These are phyloP conservation scores for Peribolospora kevripleyi DNA, from an alignment of 768 basidiomycete genomes.

Conservation along the genomic window DNA sequence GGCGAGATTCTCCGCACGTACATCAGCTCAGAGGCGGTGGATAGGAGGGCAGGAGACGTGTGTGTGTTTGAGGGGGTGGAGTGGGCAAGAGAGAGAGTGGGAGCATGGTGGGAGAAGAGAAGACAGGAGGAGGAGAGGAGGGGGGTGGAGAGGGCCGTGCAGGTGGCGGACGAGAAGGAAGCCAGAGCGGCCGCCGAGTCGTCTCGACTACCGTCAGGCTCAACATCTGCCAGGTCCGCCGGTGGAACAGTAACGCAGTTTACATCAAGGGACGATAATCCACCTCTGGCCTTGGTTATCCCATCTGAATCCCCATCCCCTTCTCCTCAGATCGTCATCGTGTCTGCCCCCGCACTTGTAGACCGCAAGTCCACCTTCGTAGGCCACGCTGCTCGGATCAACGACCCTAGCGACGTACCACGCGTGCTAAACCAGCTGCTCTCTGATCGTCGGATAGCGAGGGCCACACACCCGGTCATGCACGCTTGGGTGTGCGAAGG, in stretches of 20 bases:
- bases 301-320: no score
- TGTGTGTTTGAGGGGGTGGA: constrained; percentile 74
- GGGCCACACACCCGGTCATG: neutral
- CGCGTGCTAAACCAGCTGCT: neutral
- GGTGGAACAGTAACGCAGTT: no score
- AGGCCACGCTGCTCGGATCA: neutral
- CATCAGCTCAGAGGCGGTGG: constrained; percentile 45
- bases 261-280: no score
- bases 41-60: constrained; percentile 42
- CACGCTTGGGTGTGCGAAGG: no score
- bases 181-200: no score
- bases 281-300: no score
- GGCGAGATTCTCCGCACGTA: constrained; percentile 53
- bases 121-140: neutral
- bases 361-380: neutral
- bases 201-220: neutral
- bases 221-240: no score
- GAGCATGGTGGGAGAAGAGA: neutral
- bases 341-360: no score
- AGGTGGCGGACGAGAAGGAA: neutral
- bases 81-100: constrained; percentile 21
- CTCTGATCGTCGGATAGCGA: neutral
- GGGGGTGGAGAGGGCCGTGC: neutral
- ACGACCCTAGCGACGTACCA: neutral
- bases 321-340: no score